Evolutionary conservation across 441 rosid genomes (phyloP).

Genomic region (Jatropha multifida): DNA sequence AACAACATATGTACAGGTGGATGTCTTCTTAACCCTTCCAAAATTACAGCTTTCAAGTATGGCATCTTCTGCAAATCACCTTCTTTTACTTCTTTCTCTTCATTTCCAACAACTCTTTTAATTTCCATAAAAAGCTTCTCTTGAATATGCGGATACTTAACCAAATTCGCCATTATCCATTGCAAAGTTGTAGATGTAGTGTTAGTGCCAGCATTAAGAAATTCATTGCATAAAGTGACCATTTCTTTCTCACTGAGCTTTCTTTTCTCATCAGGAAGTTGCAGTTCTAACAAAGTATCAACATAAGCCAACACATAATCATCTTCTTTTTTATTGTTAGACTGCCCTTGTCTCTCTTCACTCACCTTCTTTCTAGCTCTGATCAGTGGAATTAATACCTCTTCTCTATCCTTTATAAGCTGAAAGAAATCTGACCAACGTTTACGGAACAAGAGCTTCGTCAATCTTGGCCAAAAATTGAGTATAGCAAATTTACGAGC

Average conservation of each 20-base stretch:
- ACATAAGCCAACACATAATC: constrained; percentile 16
- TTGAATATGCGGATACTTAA: constrained; percentile 26
- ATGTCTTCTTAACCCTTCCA: constrained; percentile 43
- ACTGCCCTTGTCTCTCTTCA: constrained; percentile 1
- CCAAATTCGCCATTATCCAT: constrained; percentile 28
- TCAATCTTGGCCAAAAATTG: constrained; percentile 35
- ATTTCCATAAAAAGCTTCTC: constrained; percentile 30
- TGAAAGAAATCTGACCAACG: constrained; percentile 31
- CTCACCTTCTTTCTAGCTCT: constrained; percentile 26
- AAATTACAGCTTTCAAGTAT: constrained; percentile 35
- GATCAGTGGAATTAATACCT: constrained; percentile 27
- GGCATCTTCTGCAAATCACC: constrained; percentile 32
- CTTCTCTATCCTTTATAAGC: constrained; percentile 11
- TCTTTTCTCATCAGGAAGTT: constrained; percentile 32
- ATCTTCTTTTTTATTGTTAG: neutral
- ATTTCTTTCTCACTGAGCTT: constrained; percentile 29
- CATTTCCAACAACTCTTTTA: constrained; percentile 11
- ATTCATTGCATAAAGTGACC: constrained; percentile 27
- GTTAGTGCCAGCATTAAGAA: constrained; percentile 31
- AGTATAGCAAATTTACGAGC: constrained; percentile 17
- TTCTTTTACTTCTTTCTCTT: constrained; percentile 25
- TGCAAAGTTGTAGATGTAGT: constrained; percentile 34
- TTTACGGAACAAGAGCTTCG: constrained; percentile 27
- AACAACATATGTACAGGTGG: constrained; percentile 41
- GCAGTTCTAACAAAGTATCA: constrained; percentile 27